A percentile compares a stretch with the other conserved stretches of the same genome.
These are phyloP conservation scores for Phytophthora lateralis DNA, from an alignment of 352 stramenopile genomes.

Conservation along the genomic window DNA sequence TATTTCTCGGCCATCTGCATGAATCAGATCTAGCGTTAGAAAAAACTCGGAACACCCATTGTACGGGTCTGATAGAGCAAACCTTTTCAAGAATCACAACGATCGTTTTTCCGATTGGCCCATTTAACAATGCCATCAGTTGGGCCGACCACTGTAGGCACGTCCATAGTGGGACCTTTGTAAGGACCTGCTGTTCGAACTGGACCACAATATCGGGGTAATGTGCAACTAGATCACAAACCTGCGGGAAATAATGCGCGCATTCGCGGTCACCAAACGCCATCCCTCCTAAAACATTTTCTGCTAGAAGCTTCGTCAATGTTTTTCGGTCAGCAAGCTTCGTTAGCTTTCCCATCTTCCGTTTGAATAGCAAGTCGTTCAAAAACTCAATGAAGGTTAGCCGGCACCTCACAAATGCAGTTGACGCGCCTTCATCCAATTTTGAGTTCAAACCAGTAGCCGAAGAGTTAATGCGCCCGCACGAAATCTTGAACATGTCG, in stretches of 20 bases:
- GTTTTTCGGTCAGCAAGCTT: constrained; percentile 45
- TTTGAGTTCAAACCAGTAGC: constrained; percentile 1
- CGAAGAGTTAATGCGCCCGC: constrained; percentile 22
- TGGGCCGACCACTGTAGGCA: constrained; percentile 81
- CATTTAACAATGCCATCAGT: constrained; percentile 72
- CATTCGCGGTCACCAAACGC: constrained; percentile 61
- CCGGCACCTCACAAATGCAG: constrained; percentile 47
- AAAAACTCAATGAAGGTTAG: constrained; percentile 79
- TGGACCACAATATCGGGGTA: constrained; percentile 52
- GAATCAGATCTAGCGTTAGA: constrained; percentile 6
- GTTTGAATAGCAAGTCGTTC: constrained; percentile 61
- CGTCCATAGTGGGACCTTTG: constrained; percentile 74
- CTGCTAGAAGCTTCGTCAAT: constrained; percentile 49
- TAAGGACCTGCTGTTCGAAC: constrained; percentile 53
- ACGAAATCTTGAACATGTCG: constrained; percentile 64
- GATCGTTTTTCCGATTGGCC: constrained; percentile 60
- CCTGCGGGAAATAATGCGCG: constrained; percentile 75
- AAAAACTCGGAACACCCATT: constrained; percentile 2
- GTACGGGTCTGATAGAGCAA: background rate
- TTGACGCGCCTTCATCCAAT: background rate
- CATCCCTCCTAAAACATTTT: constrained; percentile 78
- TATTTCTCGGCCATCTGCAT: constrained; percentile 76
- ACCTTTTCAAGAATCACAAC: constrained; percentile 78
- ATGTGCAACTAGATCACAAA: constrained; percentile 64
- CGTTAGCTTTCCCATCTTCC: constrained; percentile 38